Percentiles rank a stretch among this genome's conserved stretches.
Evolutionary conservation across 148 eudicot genomes (phyloP).

Genomic region (Vaccinium darrowii): DNA sequence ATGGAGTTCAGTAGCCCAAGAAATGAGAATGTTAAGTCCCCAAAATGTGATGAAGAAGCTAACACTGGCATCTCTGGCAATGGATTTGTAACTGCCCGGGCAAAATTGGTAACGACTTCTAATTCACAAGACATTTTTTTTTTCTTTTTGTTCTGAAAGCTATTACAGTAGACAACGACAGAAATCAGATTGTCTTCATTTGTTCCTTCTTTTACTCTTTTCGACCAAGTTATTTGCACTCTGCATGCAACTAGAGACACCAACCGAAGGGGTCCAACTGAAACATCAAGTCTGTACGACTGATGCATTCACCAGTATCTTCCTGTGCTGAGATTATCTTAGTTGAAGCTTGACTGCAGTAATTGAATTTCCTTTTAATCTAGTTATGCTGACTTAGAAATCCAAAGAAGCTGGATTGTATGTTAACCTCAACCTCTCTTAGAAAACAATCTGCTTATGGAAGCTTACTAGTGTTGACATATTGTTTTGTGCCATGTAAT

Average conservation of each 20-base stretch:
- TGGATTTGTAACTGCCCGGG: slow-evolving; percentile 89
- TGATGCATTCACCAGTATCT: background rate
- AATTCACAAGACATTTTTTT: background rate
- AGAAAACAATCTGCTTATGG: background rate
- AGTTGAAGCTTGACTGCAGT: background rate
- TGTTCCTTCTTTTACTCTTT: background rate
- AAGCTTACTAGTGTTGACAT: background rate
- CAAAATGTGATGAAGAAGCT: slow-evolving; percentile 59
- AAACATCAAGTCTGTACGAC: background rate
- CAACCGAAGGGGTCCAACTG: background rate
- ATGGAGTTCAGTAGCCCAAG: slow-evolving; percentile 58
- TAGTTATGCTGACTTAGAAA: background rate
- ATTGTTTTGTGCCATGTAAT: background rate
- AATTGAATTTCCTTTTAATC: background rate
- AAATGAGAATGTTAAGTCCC: slow-evolving; percentile 58
- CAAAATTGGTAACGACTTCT: slow-evolving; percentile 65
- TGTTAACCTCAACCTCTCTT: background rate
- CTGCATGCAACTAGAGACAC: background rate
- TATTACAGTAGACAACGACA: background rate
- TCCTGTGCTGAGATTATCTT: background rate
- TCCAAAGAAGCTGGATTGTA: background rate
- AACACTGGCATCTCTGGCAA: slow-evolving; percentile 48
- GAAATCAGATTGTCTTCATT: background rate
- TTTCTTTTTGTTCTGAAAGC: background rate
- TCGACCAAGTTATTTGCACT: background rate